Conservation (phyloP, 441 rosid genomes). For the Gossypium laxum region DNA sequence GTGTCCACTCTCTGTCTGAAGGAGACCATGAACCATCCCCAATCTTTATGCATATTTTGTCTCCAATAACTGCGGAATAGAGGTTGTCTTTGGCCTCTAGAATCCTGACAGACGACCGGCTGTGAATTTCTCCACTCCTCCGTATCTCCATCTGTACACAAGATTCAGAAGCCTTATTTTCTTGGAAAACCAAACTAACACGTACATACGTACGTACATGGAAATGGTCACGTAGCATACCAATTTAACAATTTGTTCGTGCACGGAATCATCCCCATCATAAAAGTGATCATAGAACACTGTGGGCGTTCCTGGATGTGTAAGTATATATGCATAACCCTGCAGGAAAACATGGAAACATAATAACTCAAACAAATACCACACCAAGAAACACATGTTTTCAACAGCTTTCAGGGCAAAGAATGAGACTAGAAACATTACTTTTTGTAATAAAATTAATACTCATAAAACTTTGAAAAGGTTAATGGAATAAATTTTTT, state of each 20-base stretch:
- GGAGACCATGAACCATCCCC: constrained; percentile 91
- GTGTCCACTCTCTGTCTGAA: constrained; percentile 58
- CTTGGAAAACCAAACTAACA: not conserved
- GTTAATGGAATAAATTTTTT: not conserved
- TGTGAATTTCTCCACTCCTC: constrained; percentile 52
- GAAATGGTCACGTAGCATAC: constrained; percentile 24
- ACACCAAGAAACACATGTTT: not conserved
- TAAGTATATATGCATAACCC: constrained; percentile 81
- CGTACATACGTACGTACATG: not conserved
- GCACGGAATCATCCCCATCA: constrained; percentile 58
- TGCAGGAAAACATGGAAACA: constrained; percentile 20
- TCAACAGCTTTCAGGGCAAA: not conserved
- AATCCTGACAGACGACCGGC: constrained; percentile 55
- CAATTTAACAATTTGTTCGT: constrained; percentile 67
- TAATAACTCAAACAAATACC: not conserved
- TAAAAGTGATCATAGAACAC: constrained; percentile 81
- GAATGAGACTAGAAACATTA: not conserved
- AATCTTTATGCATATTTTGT: constrained; percentile 68
- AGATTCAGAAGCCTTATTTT: not conserved
- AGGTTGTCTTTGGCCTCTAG: constrained; percentile 58
- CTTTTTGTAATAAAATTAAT: not conserved
- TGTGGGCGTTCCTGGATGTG: constrained; percentile 79
- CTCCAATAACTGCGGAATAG: constrained; percentile 64
- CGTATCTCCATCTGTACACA: constrained; percentile 51
- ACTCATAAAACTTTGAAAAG: not conserved